phyloP scores from a whole-genome alignment of 2,329 filamentous ascomycete genomes.

The Fusarium abutilonis region DNA sequence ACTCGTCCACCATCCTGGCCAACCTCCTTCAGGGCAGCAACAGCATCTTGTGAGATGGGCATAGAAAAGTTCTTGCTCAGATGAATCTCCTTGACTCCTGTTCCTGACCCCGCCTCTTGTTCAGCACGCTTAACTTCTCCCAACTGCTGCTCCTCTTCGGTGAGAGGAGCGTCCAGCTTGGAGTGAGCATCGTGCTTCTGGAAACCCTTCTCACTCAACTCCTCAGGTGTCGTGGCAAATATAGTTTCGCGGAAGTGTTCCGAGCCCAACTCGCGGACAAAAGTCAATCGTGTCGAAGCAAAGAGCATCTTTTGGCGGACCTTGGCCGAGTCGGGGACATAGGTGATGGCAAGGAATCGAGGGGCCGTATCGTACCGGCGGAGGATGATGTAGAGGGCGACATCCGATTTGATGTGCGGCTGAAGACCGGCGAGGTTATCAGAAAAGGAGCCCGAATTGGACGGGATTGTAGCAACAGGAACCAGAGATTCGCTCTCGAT shows the following conservation, averaged over 20 bases:
- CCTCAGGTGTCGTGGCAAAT: slow-evolving; percentile 74
- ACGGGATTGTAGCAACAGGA: slow-evolving; percentile 65
- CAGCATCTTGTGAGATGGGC: slow-evolving; percentile 69
- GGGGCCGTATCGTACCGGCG: slow-evolving; percentile 69
- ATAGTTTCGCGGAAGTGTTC: slow-evolving; percentile 82
- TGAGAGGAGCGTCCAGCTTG: slow-evolving; percentile 73
- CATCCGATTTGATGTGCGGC: slow-evolving; percentile 70
- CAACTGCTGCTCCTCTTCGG: slow-evolving; percentile 78
- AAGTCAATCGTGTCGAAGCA: slow-evolving; percentile 77
- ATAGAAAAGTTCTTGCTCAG: slow-evolving; percentile 66
- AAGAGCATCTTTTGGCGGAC: slow-evolving; percentile 90
- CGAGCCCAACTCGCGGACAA: slow-evolving; percentile 78
- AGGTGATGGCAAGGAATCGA: slow-evolving; percentile 76
- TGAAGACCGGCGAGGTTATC: slow-evolving; percentile 71
- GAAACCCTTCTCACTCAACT: slow-evolving; percentile 77
- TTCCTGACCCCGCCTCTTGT: slow-evolving; percentile 76
- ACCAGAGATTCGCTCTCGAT: slow-evolving; percentile 75
- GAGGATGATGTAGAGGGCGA: slow-evolving; percentile 78
- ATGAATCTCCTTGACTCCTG: slow-evolving; percentile 67
- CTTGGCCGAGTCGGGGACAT: slow-evolving; percentile 80
- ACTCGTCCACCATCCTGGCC: slow-evolving; percentile 59
- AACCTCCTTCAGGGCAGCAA: slow-evolving; percentile 70
- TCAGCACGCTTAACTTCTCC: slow-evolving; percentile 80
- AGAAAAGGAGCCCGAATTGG: slow-evolving; percentile 66
- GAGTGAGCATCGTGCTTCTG: slow-evolving; percentile 75